Evolutionary conservation across 352 stramenopile genomes (phyloP), one percentile per base, ranked within the genome.

Genomic region (Globisporangium takayamanum): DNA sequence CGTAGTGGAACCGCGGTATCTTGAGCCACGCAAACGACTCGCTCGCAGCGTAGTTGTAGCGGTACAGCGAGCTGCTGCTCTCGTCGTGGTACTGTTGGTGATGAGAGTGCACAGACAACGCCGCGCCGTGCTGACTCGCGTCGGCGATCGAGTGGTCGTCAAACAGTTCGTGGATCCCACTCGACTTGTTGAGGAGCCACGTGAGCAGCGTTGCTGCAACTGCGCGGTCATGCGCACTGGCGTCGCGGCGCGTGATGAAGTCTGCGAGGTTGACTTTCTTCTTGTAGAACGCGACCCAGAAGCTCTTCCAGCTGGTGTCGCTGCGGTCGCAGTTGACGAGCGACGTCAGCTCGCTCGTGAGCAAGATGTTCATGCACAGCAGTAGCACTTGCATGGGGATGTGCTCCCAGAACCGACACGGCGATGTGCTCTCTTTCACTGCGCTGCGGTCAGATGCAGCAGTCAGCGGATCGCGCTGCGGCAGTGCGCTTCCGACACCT

Each of bases 1-100:
- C 77, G 52, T 81, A 88, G 55, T 81, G 74, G 65, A 78, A 88
- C 3, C 80, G 69, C 55, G 77, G 74, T 50, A 85, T 55, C 62
- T 85, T 87, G 20, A 63, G 81, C 78, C 78, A 90, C 1, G 64
- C 53, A 58, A 90, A 90, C 7, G 73, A 78, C 7, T 74, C 61
- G 7, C 73, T 70, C 26, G 67, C 55, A 1, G 72, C 59, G 33
- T 87, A 87, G 42, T 70, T 84, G 49, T 69, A 73, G 15, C 72
- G 72, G 36, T 67, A 73, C 12, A 64, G 30, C 8, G 67, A 69
- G 5, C 62, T 68, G 33, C 80, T 73, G 48, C 50, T 74, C 1
- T 54, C 63, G 0, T 65, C 59, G 2, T 60, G 59, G 0, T 67
- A 60, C 39, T 37, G 55, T 26, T 58, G 54, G 16, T 55, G 61